Conservation (phyloP, 176 grass and related monocot species). For the Hordeum marinum region DNA sequence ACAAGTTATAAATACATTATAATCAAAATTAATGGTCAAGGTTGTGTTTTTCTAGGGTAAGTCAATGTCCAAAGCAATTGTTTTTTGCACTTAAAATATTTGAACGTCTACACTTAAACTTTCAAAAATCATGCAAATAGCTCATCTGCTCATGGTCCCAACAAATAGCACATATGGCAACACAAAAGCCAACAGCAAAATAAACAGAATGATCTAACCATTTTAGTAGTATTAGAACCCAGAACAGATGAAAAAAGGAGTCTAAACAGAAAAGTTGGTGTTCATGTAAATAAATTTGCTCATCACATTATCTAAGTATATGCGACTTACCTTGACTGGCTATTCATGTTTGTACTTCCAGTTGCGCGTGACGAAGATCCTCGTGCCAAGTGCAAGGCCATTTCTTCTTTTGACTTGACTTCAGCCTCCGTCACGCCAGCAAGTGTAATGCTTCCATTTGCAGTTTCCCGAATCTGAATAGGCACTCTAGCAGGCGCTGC, state of each 20-base stretch:
- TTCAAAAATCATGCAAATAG: neutral
- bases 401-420: conserved; percentile 93
- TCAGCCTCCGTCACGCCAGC: conserved; percentile 85
- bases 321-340: conserved; percentile 33
- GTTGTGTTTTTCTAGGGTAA: neutral
- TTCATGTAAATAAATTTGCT: neutral
- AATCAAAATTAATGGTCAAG: neutral
- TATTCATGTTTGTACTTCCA: conserved; percentile 71
- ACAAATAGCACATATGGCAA: conserved; percentile 9
- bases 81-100: neutral
- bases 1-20: neutral
- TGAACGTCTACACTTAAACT: no score
- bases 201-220: neutral
- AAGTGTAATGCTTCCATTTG: conserved; percentile 75
- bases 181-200: neutral
- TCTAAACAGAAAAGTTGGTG: neutral
- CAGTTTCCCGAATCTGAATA: conserved; percentile 95
- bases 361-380: conserved; percentile 83
- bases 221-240: neutral
- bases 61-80: neutral
- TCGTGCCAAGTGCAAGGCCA: conserved; percentile 63
- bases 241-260: neutral
- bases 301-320: neutral
- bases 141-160: neutral
- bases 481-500: conserved; percentile 57